Base-by-base conservation (phyloP, 768 basidiomycete species). In the Dacryopinax primogenitus region DNA sequence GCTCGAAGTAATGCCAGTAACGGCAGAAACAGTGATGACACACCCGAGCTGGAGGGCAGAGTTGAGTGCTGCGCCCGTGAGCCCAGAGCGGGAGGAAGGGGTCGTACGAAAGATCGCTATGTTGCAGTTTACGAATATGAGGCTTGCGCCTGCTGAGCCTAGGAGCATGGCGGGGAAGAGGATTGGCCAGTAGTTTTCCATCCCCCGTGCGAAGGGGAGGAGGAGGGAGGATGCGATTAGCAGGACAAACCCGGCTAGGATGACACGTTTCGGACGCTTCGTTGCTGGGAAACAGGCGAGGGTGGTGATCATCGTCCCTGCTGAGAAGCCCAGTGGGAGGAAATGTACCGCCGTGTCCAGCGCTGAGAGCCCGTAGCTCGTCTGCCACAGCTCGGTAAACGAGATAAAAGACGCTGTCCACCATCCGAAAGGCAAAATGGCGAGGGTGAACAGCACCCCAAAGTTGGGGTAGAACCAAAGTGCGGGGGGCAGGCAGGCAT, bases 11-110 rank as follows among this genome's bases (percentile, higher is more conserved):
- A 84, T 82, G 18, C 81, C 79, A 33, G 72, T 78, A 28, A 82
- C 76, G 28, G 77, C 76, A 15, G 83, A 80, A 33, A 81, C 72
- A 21, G 81, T 82, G 23, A 81, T 73, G 4, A 83, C 83, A 11
- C 77, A 77, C 34, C 82, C 82, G 65, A 82, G 73, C 70, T 84
- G 81, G 1, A 83, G 76, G 12, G 80, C 79, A 26, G 78, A 77
- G 65, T 81, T 82, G 75, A 82, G 82, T 39, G 84, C 79, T 16
- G 83, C 83, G 21, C 81, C 81, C 16, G 83, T 77, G 3, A 79
- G 80, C 39, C 83, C 83, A 2, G 81, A 76, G 69, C 51, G 51
- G 51, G 81, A 78, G n/a, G 75, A 74, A 7, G 79, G 66, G 3
- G 82, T 82, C 3, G 77, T 78, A 36, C 34, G 77, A 72, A 84